Conservation (phyloP, 306 rosid species). For the Mimosa bimucronata region DNA sequence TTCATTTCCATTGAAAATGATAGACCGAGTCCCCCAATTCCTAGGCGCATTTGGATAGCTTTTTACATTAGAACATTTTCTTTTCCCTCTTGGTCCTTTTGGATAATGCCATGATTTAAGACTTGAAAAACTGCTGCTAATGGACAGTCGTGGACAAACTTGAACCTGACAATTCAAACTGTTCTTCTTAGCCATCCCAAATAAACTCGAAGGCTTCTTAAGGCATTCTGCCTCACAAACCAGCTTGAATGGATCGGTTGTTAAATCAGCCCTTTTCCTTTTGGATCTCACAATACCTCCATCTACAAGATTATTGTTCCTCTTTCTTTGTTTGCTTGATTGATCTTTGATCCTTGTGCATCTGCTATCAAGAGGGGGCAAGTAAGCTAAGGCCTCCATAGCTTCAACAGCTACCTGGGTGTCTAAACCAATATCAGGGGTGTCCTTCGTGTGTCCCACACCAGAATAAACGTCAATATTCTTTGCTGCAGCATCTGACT, state of each 20-base stretch:
- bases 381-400: slow-evolving; percentile 66
- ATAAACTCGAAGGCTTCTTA: slow-evolving; percentile 25
- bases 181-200: slow-evolving; percentile 31
- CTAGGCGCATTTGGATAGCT: slow-evolving; percentile 37
- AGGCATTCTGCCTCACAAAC: slow-evolving; percentile 32
- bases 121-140: slow-evolving; percentile 37
- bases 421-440: slow-evolving; percentile 61
- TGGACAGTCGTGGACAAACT: slow-evolving; percentile 38
- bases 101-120: slow-evolving; percentile 53
- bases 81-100: slow-evolving; percentile 65
- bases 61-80: slow-evolving; percentile 50
- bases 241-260: slow-evolving; percentile 38
- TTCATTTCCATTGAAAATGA: slow-evolving; percentile 48
- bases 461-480: slow-evolving; percentile 38
- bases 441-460: slow-evolving; percentile 39
- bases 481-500: slow-evolving; percentile 36
- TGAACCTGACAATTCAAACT: slow-evolving; percentile 42
- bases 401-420: slow-evolving; percentile 90
- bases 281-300: slow-evolving; percentile 38
- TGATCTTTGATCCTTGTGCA: slow-evolving; percentile 38
- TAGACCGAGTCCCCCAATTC: slow-evolving; percentile 26
- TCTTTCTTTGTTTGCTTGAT: slow-evolving; percentile 38
- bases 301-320: slow-evolving; percentile 26
- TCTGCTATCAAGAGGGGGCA: slow-evolving; percentile 14
- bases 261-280: slow-evolving; percentile 49